These are phyloP conservation scores for Magnaporthiopsis incrustans DNA, from an alignment of 2,329 filamentous ascomycete species.

Conservation along the genomic window DNA sequence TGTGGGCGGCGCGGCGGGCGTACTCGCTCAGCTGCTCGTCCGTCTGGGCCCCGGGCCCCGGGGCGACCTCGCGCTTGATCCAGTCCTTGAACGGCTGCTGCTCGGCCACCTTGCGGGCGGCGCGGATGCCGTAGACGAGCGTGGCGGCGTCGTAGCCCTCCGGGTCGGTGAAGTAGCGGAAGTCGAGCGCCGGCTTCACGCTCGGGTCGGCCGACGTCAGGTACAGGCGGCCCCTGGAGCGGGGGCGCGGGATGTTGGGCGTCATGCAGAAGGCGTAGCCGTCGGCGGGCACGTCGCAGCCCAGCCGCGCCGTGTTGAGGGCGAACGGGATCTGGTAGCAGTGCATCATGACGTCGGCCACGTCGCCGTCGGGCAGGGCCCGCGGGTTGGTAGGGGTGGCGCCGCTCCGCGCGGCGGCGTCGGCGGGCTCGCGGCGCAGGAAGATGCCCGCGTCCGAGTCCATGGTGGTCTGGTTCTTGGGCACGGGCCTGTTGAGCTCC, in stretches of 20 bases:
- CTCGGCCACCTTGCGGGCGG: conserved; percentile 67
- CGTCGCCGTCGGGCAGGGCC: conserved; percentile 56
- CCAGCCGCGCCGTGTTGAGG: conserved; percentile 74
- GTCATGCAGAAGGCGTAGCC: conserved; percentile 90
- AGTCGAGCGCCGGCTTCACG: conserved; percentile 77
- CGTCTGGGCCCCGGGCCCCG: conserved; percentile 62
- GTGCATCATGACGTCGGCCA: conserved; percentile 90
- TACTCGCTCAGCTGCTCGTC: conserved; percentile 76
- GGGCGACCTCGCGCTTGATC: conserved; percentile 76
- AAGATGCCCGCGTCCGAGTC: conserved; percentile 87
- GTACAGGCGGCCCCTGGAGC: conserved; percentile 69
- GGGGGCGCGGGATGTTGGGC: conserved; percentile 78
- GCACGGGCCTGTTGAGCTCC: conserved; percentile 72
- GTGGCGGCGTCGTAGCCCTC: conserved; percentile 80
- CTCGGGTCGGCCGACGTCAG: conserved; percentile 66
- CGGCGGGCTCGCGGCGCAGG: conserved; percentile 65
- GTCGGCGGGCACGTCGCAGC: conserved; percentile 45
- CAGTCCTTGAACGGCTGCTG: conserved; percentile 72
- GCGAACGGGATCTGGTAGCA: conserved; percentile 94
- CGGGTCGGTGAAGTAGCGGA: conserved; percentile 82
- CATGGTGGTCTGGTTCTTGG: conserved; percentile 78
- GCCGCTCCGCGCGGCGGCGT: conserved; percentile 52
- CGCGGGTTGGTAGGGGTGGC: conserved; percentile 38
- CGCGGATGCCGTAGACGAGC: conserved; percentile 68
- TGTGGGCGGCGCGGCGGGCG: conserved; percentile 72